Conservation (phyloP, 306 rosid species). For the Prunus mume region DNA sequence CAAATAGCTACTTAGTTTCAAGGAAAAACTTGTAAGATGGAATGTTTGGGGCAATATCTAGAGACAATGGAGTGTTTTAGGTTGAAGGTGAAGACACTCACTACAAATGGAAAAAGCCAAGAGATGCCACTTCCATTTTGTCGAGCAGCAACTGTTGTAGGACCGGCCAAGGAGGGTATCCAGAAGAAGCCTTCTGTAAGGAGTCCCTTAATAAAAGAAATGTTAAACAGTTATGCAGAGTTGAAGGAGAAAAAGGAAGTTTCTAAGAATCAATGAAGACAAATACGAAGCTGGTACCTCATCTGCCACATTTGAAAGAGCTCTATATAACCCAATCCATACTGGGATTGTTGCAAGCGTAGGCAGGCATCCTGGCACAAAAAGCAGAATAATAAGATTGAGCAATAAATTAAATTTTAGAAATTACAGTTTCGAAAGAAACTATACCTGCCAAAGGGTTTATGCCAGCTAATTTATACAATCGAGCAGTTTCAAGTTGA, state of each 20-base stretch:
- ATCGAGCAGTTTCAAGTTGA: slow-evolving; percentile 86
- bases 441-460: slow-evolving; percentile 90
- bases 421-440: slow-evolving; percentile 12
- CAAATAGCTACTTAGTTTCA: background rate
- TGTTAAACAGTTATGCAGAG: slow-evolving; percentile 28
- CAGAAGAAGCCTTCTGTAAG: slow-evolving; percentile 98
- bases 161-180: slow-evolving; percentile 99
- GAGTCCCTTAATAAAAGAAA: slow-evolving; percentile 61
- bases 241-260: background rate
- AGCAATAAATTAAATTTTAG: background rate
- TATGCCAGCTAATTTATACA: slow-evolving; percentile 86
- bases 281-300: slow-evolving; percentile 45
- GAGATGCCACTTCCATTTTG: slow-evolving; percentile 88
- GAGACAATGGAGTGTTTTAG: background rate
- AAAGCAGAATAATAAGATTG: background rate
- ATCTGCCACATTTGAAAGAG: slow-evolving; percentile 94
- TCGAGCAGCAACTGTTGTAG: slow-evolving; percentile 81
- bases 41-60: background rate
- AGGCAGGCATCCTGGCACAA: slow-evolving; percentile 74
- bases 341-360: slow-evolving; percentile 90
- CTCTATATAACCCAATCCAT: slow-evolving; percentile 95
- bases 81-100: slow-evolving; percentile 39
- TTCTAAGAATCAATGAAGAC: background rate
- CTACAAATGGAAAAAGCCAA: slow-evolving; percentile 96
- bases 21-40: background rate